A percentile compares a stretch with the other conserved stretches of the same genome.
Evolutionary conservation across 78 protist species (phyloP).

Genomic region (Emiliania huxleyi): DNA sequence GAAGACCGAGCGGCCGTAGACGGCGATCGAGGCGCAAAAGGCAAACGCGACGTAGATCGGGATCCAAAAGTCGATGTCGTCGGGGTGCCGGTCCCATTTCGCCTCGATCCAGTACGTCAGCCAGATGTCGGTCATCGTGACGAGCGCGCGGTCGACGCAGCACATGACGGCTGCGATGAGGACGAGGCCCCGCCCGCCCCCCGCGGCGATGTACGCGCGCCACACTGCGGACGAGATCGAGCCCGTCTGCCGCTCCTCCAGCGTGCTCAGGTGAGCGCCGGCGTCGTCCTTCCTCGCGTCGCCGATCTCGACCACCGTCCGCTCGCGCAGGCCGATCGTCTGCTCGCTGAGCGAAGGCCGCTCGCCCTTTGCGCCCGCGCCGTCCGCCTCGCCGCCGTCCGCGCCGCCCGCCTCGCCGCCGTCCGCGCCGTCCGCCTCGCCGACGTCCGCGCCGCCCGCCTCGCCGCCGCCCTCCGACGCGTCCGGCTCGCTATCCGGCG

Average conservation of each 20-base stretch:
- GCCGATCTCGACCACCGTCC: not conserved
- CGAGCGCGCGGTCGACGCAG: not conserved
- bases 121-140: not conserved
- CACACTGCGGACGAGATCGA: not conserved
- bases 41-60: not conserved
- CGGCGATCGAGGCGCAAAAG: not conserved
- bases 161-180: not conserved
- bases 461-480: not conserved
- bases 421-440: not conserved
- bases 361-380: not conserved
- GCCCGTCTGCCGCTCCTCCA: not conserved
- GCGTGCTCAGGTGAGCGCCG: not conserved
- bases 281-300: not conserved
- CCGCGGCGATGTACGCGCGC: not conserved
- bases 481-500: not conserved
- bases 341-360: too few species aligned
- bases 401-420: not conserved
- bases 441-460: not conserved
- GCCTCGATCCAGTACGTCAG: not conserved
- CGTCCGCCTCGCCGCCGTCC: not conserved
- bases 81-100: not conserved
- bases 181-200: not conserved
- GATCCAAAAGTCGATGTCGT: not conserved
- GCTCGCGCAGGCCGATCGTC: too few species aligned
- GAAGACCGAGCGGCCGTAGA: not conserved